These are phyloP conservation scores for Nemania sp. DNA, from an alignment of 2,329 filamentous ascomycete genomes.

Conservation along the genomic window DNA sequence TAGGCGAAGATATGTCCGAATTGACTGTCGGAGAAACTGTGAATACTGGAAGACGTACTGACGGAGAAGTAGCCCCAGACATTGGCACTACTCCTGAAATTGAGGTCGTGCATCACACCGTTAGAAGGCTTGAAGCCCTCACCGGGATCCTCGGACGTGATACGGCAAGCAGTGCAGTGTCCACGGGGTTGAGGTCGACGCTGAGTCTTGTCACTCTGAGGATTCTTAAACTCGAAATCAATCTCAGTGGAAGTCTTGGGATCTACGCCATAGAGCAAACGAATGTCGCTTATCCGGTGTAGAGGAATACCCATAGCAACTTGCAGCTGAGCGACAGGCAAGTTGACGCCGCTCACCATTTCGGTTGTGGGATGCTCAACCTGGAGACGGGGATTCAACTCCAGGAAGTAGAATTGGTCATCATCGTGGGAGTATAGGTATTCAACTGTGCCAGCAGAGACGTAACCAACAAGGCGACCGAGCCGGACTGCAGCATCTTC, in stretches of 20 bases:
- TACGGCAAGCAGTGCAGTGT: constrained; percentile 97
- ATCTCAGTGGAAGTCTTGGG: constrained; percentile 84
- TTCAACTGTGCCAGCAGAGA: constrained; percentile 97
- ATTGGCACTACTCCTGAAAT: constrained; percentile 98
- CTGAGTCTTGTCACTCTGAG: constrained; percentile 82
- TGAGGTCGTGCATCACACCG: constrained; percentile 98
- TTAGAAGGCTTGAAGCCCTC: constrained; percentile 99
- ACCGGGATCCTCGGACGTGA: constrained; percentile 97
- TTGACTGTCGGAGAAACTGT: constrained; percentile 98
- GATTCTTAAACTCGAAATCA: constrained; percentile 93
- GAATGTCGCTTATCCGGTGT: constrained; percentile 94
- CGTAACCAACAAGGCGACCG: constrained; percentile 93
- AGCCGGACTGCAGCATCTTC: constrained; percentile 94
- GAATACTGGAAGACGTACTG: constrained; percentile 92
- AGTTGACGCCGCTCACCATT: constrained; percentile 97
- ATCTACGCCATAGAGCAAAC: constrained; percentile 93
- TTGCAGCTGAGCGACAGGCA: constrained; percentile 96
- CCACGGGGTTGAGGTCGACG: constrained; percentile 91
- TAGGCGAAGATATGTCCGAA: constrained; percentile 99
- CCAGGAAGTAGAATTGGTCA: constrained; percentile 99
- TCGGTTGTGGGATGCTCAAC: constrained; percentile 99
- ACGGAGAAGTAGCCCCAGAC: constrained; percentile 99
- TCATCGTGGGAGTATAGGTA: constrained; percentile 98
- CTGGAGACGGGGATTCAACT: constrained; percentile 97
- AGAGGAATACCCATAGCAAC: constrained; percentile 98